These are phyloP conservation scores for Fusarium sp. DNA, from an alignment of 2,329 filamentous ascomycete genomes.

Conservation along the genomic window DNA sequence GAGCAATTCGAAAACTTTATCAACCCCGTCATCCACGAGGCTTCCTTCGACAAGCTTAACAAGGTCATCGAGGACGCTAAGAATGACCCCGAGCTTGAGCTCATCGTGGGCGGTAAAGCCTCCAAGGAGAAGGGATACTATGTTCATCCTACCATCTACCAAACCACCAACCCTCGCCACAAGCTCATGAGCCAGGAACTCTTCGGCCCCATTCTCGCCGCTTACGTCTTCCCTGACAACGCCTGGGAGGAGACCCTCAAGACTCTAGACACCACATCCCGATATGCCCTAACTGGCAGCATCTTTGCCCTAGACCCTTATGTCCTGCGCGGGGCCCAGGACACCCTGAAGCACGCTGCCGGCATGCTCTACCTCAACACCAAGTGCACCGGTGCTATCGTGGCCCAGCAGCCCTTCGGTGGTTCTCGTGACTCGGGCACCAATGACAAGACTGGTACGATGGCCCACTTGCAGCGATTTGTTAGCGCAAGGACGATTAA, in stretches of 20 bases:
- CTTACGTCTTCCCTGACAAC: conserved; percentile 61
- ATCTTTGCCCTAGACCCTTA: conserved; percentile 75
- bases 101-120: conserved; percentile 59
- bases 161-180: conserved; percentile 55
- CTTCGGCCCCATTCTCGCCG: conserved; percentile 60
- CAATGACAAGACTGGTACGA: conserved; percentile 75
- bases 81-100: conserved; percentile 55
- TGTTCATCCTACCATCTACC: conserved; percentile 61
- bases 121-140: conserved; percentile 58
- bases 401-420: conserved; percentile 76
- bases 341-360: conserved; percentile 72
- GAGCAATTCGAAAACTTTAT: conserved; percentile 55
- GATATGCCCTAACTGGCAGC: conserved; percentile 69
- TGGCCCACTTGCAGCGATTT: conserved; percentile 68
- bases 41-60: conserved; percentile 54
- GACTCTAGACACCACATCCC: conserved; percentile 30
- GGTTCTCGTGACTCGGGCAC: conserved; percentile 73
- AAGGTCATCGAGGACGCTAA: conserved; percentile 59
- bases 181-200: conserved; percentile 60
- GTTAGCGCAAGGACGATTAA: conserved; percentile 72
- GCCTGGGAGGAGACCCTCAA: conserved; percentile 33
- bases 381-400: conserved; percentile 71
- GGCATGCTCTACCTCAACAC: conserved; percentile 77
- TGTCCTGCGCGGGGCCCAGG: conserved; percentile 72
- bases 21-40: conserved; percentile 62